Evolutionary conservation across 768 basidiomycete species (phyloP).

Genomic region (Boletus pseudo-olivaceus): DNA sequence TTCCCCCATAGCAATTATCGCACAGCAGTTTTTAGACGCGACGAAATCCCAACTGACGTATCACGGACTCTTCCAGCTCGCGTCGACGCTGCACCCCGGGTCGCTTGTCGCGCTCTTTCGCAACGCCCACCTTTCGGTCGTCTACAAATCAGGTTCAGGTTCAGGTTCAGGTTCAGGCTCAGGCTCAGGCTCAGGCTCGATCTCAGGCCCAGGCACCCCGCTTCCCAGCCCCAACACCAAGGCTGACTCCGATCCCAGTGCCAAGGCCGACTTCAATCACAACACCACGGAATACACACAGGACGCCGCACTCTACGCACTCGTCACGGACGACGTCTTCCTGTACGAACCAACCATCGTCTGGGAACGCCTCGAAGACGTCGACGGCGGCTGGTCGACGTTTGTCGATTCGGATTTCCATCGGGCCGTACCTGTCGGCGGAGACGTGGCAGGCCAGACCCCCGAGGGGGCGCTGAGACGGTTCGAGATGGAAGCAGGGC

Average conservation of each 20-base stretch:
- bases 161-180: no score
- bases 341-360: constrained; percentile 72
- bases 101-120: constrained; percentile 86
- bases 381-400: constrained; percentile 72
- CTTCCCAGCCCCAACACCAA: no score
- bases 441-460: constrained; percentile 75
- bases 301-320: constrained; percentile 61
- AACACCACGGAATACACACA: constrained; percentile 5
- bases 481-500: constrained; percentile 43
- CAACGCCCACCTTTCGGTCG: constrained; percentile 83
- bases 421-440: constrained; percentile 64
- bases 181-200: no score
- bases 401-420: constrained; percentile 77
- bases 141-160: constrained; percentile 53
- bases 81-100: constrained; percentile 42
- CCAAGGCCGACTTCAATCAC: not conserved
- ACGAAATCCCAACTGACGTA: constrained; percentile 86
- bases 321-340: constrained; percentile 86
- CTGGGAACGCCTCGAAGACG: constrained; percentile 89
- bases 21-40: constrained; percentile 64
- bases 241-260: not conserved
- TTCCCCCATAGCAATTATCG: constrained; percentile 50
- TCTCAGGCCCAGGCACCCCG: not conserved
- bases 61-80: constrained; percentile 79
- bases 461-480: constrained; percentile 57